phyloP scores from a whole-genome alignment of 306 rosid species.

The Vachellia pachyceras region DNA sequence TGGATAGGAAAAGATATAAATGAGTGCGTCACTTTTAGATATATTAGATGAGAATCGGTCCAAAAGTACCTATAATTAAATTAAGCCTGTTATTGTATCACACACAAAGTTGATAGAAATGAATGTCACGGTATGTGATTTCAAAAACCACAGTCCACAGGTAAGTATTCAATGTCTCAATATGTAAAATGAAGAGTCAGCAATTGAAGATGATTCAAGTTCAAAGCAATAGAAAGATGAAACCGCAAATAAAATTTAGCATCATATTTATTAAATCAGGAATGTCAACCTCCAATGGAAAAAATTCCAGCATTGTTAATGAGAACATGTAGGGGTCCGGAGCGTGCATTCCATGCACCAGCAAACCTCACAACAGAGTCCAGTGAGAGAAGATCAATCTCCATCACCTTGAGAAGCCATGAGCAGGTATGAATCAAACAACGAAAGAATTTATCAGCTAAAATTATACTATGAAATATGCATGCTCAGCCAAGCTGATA shows the following conservation, averaged over 20 bases:
- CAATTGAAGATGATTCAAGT: background rate
- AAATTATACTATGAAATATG: background rate
- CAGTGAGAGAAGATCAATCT: conserved; percentile 89
- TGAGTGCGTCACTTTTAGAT: conserved; percentile 26
- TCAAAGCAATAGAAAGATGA: conserved; percentile 29
- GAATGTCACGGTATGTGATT: conserved; percentile 3
- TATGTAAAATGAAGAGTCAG: conserved; percentile 1
- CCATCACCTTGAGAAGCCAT: conserved; percentile 73
- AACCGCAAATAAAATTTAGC: background rate
- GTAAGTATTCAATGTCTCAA: background rate
- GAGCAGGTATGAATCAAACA: conserved; percentile 30
- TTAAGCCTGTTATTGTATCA: conserved; percentile 3
- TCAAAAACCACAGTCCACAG: conserved; percentile 13
- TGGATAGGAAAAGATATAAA: conserved; percentile 46
- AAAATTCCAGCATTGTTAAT: conserved; percentile 97
- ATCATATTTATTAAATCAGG: conserved; percentile 10
- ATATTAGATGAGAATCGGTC: conserved; percentile 29
- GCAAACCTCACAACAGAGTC: conserved; percentile 90
- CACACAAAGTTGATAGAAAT: conserved; percentile 6
- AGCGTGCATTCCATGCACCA: conserved; percentile 88
- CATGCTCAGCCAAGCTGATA: background rate
- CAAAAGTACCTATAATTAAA: conserved; percentile 3
- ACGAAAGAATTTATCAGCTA: conserved; percentile 3
- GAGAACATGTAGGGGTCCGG: conserved; percentile 85
- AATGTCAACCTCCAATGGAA: conserved; percentile 85